Base-by-base conservation (phyloP, 305 asterid species). In the Solanum aculeatissimum region DNA sequence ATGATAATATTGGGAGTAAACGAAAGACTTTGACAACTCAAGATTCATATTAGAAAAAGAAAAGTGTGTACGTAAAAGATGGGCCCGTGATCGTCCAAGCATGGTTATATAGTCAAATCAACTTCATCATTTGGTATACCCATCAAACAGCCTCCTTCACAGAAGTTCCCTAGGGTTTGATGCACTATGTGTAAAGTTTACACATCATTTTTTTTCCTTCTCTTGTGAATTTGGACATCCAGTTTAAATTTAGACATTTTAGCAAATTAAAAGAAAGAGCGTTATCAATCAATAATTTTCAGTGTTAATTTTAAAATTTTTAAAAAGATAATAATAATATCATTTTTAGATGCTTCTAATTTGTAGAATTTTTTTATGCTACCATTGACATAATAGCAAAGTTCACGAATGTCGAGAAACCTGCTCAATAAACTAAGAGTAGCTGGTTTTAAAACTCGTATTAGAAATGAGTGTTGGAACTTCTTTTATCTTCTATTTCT, bases 291-390 rank as follows among this genome's bases (percentile, higher is more conserved):
- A 45, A 8, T 8, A 43, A 43, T 35, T 45, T 45, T 45, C 54
- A 23, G 21, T 13, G 15, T 47, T 45, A 15, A 13, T 13, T 12
- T 2, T 3, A 60, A 60, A 4, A 4, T 3, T 9, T 2, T 27
- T 5, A 3, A 14, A 65, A 27, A 7, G n/a, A n/a, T n/a, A 66
- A 32, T 16, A 47, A 27, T 77, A 10, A 47, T 74, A 49, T 72
- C 19, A 15, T 78, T 66, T 80, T 87, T 72, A 75, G 85, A 82
- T 66, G 66, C 86, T 68, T 83, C 83, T 83, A 78, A 86, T 68
- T 71, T 86, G 75, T 63, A 25, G 1, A 72, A 27, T 77, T 29
- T 77, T 77, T 77, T 38, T 51, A 77, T 77, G 82, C 82, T 51
- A 10, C 35, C 62, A 77, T 77, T 77, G 82, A 51, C 47, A 77